Percentiles rank a stretch among this genome's conserved stretches.
Conservation (phyloP, 2,329 filamentous ascomycete species). For the Pseudocercospora eumusae region DNA sequence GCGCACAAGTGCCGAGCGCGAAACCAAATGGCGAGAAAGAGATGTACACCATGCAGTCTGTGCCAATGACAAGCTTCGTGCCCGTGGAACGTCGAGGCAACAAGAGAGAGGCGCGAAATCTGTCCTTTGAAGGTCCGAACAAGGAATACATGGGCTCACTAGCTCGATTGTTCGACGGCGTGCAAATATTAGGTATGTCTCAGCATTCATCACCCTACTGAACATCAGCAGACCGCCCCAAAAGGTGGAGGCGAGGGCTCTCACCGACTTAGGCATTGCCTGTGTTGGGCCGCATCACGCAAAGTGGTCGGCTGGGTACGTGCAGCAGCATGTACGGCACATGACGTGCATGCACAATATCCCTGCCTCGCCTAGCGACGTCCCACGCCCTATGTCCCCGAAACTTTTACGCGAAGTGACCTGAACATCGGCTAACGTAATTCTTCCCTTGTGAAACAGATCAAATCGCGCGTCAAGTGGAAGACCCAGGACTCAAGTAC, state of each 20-base stretch:
- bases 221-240: slow-evolving; percentile 18
- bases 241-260: slow-evolving; percentile 10
- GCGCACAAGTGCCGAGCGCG: slow-evolving; percentile 2
- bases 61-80: slow-evolving; percentile 69
- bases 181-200: slow-evolving; percentile 80
- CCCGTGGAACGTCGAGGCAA: slow-evolving; percentile 56
- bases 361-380: slow-evolving; percentile 7
- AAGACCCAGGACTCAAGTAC: slow-evolving; percentile 88
- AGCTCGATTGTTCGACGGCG: slow-evolving; percentile 88
- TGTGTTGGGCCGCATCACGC: slow-evolving; percentile 4
- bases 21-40: slow-evolving; percentile 54
- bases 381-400: background rate
- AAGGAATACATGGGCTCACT: slow-evolving; percentile 88
- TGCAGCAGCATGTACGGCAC: slow-evolving; percentile 13
- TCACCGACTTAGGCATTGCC: slow-evolving; percentile 12
- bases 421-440: slow-evolving; percentile 15
- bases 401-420: background rate
- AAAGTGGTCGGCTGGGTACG: slow-evolving; percentile 15
- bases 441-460: slow-evolving; percentile 55
- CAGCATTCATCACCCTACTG: slow-evolving; percentile 18
- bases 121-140: slow-evolving; percentile 79
- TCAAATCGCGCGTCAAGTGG: slow-evolving; percentile 93
- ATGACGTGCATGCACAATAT: slow-evolving; percentile 10
- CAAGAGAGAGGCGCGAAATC: slow-evolving; percentile 60
- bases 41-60: slow-evolving; percentile 55